Evolutionary conservation across 768 basidiomycete genomes (phyloP).

Genomic region (Pholiota conissans): DNA sequence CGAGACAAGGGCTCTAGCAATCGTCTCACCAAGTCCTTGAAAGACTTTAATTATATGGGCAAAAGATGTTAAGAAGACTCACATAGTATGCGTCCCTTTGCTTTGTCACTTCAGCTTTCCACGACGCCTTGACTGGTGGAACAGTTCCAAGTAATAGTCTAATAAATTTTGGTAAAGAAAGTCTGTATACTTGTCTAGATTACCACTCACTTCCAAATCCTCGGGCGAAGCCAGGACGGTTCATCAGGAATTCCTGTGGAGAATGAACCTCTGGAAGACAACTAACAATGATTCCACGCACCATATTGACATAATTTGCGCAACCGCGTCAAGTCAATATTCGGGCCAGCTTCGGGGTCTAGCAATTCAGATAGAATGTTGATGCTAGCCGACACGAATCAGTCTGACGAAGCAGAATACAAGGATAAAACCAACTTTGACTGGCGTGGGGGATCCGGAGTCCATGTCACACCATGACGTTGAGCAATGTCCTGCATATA

Average conservation of each 20-base stretch:
- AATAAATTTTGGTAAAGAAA: constrained; percentile 1
- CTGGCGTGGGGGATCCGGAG: constrained; percentile 57
- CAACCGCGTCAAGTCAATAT: constrained; percentile 57
- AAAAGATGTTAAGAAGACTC: constrained; percentile 20
- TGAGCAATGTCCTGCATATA: constrained; percentile 56
- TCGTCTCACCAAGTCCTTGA: constrained; percentile 67
- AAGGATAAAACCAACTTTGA: constrained; percentile 50
- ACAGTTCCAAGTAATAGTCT: constrained; percentile 68
- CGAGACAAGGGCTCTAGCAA: constrained; percentile 58
- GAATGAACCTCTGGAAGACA: constrained; percentile 8
- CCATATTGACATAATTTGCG: constrained; percentile 62
- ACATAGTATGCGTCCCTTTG: constrained; percentile 78
- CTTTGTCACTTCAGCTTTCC: constrained; percentile 56
- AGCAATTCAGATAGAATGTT: constrained; percentile 60
- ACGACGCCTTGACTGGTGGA: constrained; percentile 53
- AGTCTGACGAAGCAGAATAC: background rate
- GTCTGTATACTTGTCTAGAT: background rate
- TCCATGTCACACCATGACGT: constrained; percentile 57
- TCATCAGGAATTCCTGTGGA: constrained; percentile 67
- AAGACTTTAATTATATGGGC: background rate
- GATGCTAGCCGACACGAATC: constrained; percentile 37
- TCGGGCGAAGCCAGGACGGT: constrained; percentile 73
- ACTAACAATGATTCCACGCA: constrained; percentile 29
- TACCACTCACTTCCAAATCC: constrained; percentile 70
- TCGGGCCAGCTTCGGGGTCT: constrained; percentile 45